phyloP scores from a whole-genome alignment of 73 alveolate genomes.

The Blepharisma japonicum region DNA sequence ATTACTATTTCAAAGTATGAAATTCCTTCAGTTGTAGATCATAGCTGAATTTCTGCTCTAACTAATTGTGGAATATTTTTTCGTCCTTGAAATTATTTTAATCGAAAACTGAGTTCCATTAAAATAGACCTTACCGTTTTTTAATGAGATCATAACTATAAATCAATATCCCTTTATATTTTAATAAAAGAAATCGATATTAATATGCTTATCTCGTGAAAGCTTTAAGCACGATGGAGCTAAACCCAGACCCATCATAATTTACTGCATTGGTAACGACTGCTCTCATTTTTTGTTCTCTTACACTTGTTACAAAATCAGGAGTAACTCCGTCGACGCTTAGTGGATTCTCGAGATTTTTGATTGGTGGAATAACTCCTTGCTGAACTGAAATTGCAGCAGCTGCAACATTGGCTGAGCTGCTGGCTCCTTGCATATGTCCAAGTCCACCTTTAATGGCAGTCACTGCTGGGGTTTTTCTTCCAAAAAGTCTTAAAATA shows the following conservation, averaged over 20 bases:
- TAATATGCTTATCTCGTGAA: not conserved
- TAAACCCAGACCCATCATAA: not conserved
- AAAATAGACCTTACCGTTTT: too few species aligned
- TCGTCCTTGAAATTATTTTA: not conserved
- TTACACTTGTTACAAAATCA: not conserved
- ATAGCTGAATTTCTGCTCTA: not conserved
- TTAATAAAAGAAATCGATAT: too few species aligned
- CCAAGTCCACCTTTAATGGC: not conserved
- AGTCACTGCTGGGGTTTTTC: not conserved
- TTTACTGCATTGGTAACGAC: not conserved
- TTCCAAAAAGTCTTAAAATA: conserved; percentile 35
- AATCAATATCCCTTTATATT: too few species aligned
- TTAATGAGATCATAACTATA: too few species aligned
- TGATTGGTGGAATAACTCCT: not conserved
- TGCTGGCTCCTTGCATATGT: not conserved
- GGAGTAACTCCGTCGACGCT: not conserved
- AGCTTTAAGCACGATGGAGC: conserved; percentile 4
- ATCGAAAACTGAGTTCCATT: not conserved
- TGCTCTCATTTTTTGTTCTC: not conserved
- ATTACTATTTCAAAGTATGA: not conserved
- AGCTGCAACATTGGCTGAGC: not conserved
- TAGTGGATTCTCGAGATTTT: not conserved
- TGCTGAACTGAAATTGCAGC: conserved; percentile 10
- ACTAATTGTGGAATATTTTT: not conserved
- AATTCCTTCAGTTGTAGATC: conserved; percentile 10